Evolutionary conservation across 352 stramenopile species (phyloP), one percentile per base, ranked within the genome.

Genomic region (Globisporangium abappressorium): DNA sequence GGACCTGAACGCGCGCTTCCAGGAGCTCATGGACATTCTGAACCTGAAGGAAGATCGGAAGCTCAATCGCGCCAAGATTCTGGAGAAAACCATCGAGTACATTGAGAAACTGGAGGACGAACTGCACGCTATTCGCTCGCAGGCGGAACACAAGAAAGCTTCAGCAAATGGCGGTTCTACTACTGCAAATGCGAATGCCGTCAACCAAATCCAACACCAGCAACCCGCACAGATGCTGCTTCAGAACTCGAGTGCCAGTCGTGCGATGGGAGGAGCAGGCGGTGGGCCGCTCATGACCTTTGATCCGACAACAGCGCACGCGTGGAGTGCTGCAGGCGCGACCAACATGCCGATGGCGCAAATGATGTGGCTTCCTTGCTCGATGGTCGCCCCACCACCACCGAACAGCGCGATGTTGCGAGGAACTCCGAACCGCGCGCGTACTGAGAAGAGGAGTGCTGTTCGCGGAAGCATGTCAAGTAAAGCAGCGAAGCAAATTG

Each of bases 21-120:
- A 87, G 71, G 78, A 88, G 60, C 75, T 90, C 62, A 90, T 90
- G 81, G 77, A 87, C 43, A 69, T 90, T 41, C 65, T 87, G 22
- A 71, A 84, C 18, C 55, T 87, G 24, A 80, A 82, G 24, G 81
- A 89, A 63, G 81, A 89, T 74, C 73, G 81, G 43, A 89, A 89
- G 67, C 65, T 89, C 33, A 89, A 89, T 62, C 68, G 81, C 64
- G 81, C 81, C 72, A 89, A 89, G 70, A 76, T 89, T n/a, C 63
- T 89, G 60, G 81, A 87, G 70, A 85, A 84, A 36, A 74, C 81
- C 2, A 84, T 89, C 55, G 81, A 86, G 60, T 79, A 83, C 24
- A 87, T 89, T 46, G 74, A 89, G 57, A 77, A 81, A 47, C 69
- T 87, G 7, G 76, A 71, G n/a, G 64, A 58, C n/a, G 73, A 87